phyloP scores from a whole-genome alignment of 768 basidiomycete genomes.

The Podaxis mareebaensis region DNA sequence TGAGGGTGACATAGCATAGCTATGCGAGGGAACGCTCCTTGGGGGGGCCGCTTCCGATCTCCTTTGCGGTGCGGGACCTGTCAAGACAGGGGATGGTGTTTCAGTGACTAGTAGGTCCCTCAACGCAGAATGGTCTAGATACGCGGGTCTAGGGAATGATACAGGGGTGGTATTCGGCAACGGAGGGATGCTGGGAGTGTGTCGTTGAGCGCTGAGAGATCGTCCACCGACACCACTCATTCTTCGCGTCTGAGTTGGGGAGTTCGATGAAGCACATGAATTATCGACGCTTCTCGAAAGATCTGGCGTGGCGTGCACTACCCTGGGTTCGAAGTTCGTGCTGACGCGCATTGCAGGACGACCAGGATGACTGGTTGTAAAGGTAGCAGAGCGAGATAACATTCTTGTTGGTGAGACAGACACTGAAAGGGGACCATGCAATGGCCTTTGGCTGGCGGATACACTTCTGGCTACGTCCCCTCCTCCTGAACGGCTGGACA shows the following conservation, averaged over 20 bases:
- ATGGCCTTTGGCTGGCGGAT: constrained; percentile 11
- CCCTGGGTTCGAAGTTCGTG: constrained; percentile 59
- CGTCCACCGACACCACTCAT: constrained; percentile 21
- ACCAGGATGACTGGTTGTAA: constrained; percentile 29
- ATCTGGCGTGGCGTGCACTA: constrained; percentile 55
- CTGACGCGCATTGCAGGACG: constrained; percentile 27
- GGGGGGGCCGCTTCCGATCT: constrained; percentile 33
- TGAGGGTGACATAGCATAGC: constrained; percentile 38
- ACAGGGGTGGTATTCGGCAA: constrained; percentile 31
- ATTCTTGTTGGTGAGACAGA: constrained; percentile 41
- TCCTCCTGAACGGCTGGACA: constrained; percentile 7
- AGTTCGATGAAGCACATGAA: constrained; percentile 41
- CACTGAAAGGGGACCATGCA: constrained; percentile 12
- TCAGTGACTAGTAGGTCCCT: constrained; percentile 69
- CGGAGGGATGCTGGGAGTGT: constrained; percentile 28
- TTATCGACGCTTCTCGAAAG: constrained; percentile 42
- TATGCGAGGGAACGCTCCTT: constrained; percentile 18
- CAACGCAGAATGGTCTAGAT: constrained; percentile 76
- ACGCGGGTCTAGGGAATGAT: constrained; percentile 65
- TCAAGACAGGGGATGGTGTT: constrained; percentile 32
- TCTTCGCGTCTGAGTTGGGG: constrained; percentile 28
- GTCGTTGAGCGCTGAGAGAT: constrained; percentile 24
- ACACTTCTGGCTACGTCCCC: constrained; percentile 8
- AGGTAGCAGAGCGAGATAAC: constrained; percentile 34
- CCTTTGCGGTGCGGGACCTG: constrained; percentile 30